Percentiles rank a stretch among this genome's conserved stretches.
phyloP scores from a whole-genome alignment of 768 basidiomycete species.

The Trametes cinnabarina region DNA sequence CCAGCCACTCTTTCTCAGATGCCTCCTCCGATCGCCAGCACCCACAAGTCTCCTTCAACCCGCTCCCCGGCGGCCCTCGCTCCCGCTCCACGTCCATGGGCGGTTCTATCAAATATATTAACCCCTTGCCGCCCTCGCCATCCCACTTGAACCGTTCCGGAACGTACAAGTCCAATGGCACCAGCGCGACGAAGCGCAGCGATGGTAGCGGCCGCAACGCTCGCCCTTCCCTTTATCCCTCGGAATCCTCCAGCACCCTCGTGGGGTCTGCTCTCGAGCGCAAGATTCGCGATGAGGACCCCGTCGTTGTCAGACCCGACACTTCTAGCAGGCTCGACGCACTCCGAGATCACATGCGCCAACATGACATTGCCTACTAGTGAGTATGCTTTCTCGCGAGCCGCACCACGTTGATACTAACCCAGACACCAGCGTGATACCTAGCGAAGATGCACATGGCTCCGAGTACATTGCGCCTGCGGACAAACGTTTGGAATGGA shows the following conservation, averaged over 20 bases:
- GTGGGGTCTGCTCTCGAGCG: conserved; percentile 72
- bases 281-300: conserved; percentile 63
- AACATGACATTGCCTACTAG: conserved; percentile 75
- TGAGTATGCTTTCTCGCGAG: conserved; percentile 37
- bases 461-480: conserved; percentile 78
- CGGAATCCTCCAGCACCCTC: conserved; percentile 68
- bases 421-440: conserved; percentile 64
- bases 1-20: not conserved
- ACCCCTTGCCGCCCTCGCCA: conserved; percentile 6
- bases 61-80: conserved; percentile 2
- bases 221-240: conserved; percentile 45
- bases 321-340: conserved; percentile 59
- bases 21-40: not conserved
- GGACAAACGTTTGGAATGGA: conserved; percentile 76
- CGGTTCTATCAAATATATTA: not conserved
- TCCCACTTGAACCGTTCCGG: conserved; percentile 17
- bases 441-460: conserved; percentile 78
- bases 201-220: conserved; percentile 18
- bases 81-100: conserved; percentile 4
- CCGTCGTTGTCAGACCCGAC: conserved; percentile 51
- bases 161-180: conserved; percentile 22
- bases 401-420: no score
- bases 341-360: conserved; percentile 62
- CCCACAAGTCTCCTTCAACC: not conserved
- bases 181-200: conserved; percentile 24